Evolutionary conservation across 1,284 basidiomycete genomes (phyloP).

Genomic region (Tremellales sp.): DNA sequence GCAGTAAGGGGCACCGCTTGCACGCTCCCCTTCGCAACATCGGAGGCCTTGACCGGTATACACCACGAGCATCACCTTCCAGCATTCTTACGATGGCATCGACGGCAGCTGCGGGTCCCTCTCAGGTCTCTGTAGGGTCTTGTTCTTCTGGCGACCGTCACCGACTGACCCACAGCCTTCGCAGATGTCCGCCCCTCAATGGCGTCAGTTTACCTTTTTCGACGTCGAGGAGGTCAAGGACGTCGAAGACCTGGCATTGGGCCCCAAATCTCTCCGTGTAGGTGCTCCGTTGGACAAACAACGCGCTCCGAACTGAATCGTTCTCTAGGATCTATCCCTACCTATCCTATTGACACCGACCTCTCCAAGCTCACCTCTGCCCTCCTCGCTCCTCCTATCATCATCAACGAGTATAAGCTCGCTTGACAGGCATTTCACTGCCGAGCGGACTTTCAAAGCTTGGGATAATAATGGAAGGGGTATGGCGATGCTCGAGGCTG

Average conservation of each 20-base stretch:
- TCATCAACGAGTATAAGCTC: conserved; percentile 33
- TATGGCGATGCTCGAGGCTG: conserved; percentile 60
- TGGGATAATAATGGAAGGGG: conserved; percentile 57
- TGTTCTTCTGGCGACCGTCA: neutral
- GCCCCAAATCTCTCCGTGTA: conserved; percentile 68
- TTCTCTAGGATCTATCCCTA: conserved; percentile 24
- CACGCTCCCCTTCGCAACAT: neutral
- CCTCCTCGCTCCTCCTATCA: conserved; percentile 35
- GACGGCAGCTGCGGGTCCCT: conserved; percentile 15
- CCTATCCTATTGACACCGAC: conserved; percentile 37
- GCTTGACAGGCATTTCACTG: conserved; percentile 70
- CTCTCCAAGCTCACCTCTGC: conserved; percentile 33
- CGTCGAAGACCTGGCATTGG: conserved; percentile 65
- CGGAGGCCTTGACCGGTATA: neutral
- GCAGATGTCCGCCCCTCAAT: conserved; percentile 45
- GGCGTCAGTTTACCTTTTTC: conserved; percentile 67
- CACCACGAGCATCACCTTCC: neutral
- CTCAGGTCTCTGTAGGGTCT: conserved; percentile 7
- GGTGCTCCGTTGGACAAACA: neutral
- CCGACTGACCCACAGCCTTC: neutral
- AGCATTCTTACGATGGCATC: conserved; percentile 1
- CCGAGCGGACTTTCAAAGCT: conserved; percentile 68
- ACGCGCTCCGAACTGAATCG: neutral
- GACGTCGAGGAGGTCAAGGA: conserved; percentile 65
- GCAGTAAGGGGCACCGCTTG: neutral